Evolutionary conservation across 176 grass and related monocot genomes (phyloP).

Genomic region (Cenchrus americanus): DNA sequence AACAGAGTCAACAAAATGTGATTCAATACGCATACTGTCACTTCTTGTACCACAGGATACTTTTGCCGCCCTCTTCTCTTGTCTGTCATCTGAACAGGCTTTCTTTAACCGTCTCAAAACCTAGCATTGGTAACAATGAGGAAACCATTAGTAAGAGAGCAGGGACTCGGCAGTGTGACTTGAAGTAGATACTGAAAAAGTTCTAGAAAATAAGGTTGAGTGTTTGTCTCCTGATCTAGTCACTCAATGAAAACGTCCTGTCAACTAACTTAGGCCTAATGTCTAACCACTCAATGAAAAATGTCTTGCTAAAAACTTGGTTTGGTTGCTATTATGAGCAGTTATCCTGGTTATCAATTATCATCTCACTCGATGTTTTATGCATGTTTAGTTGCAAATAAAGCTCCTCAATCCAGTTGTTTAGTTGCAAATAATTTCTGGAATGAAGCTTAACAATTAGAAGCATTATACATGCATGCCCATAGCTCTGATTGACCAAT

Average conservation of each 20-base stretch:
- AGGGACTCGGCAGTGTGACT: neutral
- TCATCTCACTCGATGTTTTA: constrained; percentile 24
- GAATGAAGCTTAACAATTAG: constrained; percentile 2
- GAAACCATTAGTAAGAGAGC: constrained; percentile 38
- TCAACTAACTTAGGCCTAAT: neutral
- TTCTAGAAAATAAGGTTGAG: constrained; percentile 3
- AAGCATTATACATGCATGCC: neutral
- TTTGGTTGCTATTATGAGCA: constrained; percentile 12
- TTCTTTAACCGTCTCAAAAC: constrained; percentile 93
- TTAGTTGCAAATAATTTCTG: constrained; percentile 14
- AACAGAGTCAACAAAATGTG: constrained; percentile 39
- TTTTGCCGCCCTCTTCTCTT: constrained; percentile 37
- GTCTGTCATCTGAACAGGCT: constrained; percentile 48
- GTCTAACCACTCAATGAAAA: constrained; percentile 15
- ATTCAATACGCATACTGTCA: constrained; percentile 43
- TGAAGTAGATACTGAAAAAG: constrained; percentile 22
- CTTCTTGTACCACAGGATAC: constrained; percentile 41
- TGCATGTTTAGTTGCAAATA: neutral
- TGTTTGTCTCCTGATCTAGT: neutral
- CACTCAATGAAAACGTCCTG: too few species aligned
- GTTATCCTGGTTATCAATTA: constrained; percentile 1
- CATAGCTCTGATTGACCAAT: constrained; percentile 3
- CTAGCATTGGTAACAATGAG: constrained; percentile 41
- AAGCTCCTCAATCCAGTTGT: constrained; percentile 11
- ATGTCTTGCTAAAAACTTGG: constrained; percentile 2